Evolutionary conservation across 2,329 filamentous ascomycete genomes (phyloP).

Genomic region (Blumeria graminis): DNA sequence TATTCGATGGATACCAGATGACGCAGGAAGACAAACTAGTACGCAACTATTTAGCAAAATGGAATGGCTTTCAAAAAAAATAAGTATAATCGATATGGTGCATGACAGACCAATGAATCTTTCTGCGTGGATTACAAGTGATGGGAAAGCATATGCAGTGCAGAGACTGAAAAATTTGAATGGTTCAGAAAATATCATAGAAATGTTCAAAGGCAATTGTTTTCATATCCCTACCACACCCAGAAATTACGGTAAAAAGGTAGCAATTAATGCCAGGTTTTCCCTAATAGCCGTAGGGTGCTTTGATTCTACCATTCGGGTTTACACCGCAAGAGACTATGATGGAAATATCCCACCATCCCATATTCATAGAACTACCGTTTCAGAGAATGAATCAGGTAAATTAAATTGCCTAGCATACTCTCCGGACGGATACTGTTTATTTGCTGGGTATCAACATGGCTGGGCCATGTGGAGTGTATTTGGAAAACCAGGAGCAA

Average conservation of each 20-base stretch:
- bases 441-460: constrained; percentile 78
- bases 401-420: constrained; percentile 52
- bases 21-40: constrained; percentile 57
- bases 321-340: constrained; percentile 90
- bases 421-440: constrained; percentile 85
- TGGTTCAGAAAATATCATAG: constrained; percentile 22
- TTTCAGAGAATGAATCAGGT: constrained; percentile 44
- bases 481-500: constrained; percentile 72
- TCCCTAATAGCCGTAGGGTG: constrained; percentile 80
- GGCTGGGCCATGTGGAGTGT: constrained; percentile 97
- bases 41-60: constrained; percentile 79
- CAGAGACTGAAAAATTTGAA: constrained; percentile 35
- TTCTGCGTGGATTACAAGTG: constrained; percentile 72
- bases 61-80: constrained; percentile 60
- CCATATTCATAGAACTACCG: constrained; percentile 48
- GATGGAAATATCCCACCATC: constrained; percentile 76
- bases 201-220: constrained; percentile 70
- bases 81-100: constrained; percentile 59
- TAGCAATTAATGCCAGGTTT: constrained; percentile 81
- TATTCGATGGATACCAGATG: constrained; percentile 81
- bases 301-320: constrained; percentile 49
- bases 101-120: constrained; percentile 93
- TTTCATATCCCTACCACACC: constrained; percentile 52
- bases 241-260: constrained; percentile 39
- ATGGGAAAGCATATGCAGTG: constrained; percentile 75